phyloP scores from a whole-genome alignment of 768 basidiomycete species.

The Lentinula boryana region DNA sequence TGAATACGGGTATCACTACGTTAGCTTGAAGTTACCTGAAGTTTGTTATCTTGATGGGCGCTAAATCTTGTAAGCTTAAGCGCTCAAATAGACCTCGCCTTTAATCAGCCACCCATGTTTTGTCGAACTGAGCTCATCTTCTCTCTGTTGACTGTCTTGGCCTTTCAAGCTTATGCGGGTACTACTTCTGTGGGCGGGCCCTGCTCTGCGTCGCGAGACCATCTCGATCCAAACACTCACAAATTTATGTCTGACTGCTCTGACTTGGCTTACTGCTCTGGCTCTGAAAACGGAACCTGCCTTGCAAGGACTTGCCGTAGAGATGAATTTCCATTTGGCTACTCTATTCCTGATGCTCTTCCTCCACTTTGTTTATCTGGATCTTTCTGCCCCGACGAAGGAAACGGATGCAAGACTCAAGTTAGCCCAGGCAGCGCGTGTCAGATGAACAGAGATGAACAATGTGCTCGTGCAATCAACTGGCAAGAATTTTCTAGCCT shows the following conservation, averaged over 20 bases:
- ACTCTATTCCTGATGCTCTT: constrained; percentile 24
- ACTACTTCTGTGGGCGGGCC: not conserved
- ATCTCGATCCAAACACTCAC: constrained; percentile 47
- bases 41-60: no score
- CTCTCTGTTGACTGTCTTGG: not conserved
- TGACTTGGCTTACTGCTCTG: constrained; percentile 51
- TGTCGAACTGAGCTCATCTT: not conserved
- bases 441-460: constrained; percentile 59
- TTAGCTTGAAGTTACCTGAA: no score
- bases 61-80: no score
- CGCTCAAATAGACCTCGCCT: no score
- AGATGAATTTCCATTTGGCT: constrained; percentile 59
- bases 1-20: no score
- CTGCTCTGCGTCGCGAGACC: constrained; percentile 42
- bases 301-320: constrained; percentile 47
- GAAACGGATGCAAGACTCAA: constrained; percentile 43
- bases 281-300: constrained; percentile 37
- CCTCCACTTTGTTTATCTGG: constrained; percentile 49
- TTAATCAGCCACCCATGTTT: no score
- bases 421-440: constrained; percentile 39
- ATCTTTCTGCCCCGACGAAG: constrained; percentile 66
- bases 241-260: constrained; percentile 59
- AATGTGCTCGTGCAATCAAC: constrained; percentile 37
- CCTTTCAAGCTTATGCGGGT: not conserved
- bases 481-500: constrained; percentile 32